Base-by-base conservation (phyloP, 2,329 filamentous ascomycete genomes). In the Colletotrichum phormii region DNA sequence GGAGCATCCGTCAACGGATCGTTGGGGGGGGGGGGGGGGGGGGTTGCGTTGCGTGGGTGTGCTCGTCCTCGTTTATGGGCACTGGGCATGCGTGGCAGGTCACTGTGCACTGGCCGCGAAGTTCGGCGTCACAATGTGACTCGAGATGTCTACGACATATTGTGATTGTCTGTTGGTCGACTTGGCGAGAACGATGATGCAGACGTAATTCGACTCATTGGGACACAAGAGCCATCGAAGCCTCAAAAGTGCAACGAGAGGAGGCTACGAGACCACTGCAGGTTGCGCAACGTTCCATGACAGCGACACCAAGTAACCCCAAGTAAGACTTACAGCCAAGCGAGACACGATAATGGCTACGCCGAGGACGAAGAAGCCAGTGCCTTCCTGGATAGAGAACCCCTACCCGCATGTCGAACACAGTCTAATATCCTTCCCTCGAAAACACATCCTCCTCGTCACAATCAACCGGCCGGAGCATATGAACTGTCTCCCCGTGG, bases 391-490 rank as follows among this genome's bases (percentile, higher is more conserved):
- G 82, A 79, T 84, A 57, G 59, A 79, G 63, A 78, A 76, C 13
- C 76, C 78, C 1, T 80, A 81, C 35, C 80, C 80, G 35, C 76
- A 81, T 29, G 71, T 82, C 46, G 74, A 79, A 22, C 75, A 81
- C 74, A 79, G 76, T 73, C 74, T 82, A 33, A 67, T 85, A 53
- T 79, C 80, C 26, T 86, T 85, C 75, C 85, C 85, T 6, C 79
- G 79, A 5, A 79, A 81, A 24, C 79, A 82, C 67, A 81, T 85
- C 37, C 79, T 86, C 13, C 81, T 85, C 12, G 82, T 86, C 29
- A 86, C 85, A 3, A 82, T 87, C 74, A 86, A 86, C 71, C 81
- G 84, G 2, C 82, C 84, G 0, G 74, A 80, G 26, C 77, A 79
- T 18, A 82, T 84, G 58, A 87, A 87, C 74, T 84, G 82, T 65